Base-by-base conservation (phyloP, 345 rosid genomes). In the Melaleuca alternifolia region DNA sequence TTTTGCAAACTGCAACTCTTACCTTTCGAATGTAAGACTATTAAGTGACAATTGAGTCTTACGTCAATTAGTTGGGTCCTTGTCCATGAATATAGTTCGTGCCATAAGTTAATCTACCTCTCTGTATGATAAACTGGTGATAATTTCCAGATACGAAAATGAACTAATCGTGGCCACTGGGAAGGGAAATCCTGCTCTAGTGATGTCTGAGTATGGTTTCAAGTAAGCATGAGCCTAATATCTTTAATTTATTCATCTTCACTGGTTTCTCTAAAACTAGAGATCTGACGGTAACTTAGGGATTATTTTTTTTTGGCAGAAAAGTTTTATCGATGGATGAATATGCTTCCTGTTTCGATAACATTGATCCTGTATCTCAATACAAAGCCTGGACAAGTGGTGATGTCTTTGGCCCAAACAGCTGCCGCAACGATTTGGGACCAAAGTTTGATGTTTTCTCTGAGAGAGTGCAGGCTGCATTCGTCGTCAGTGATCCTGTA, bases 401-500 rank as follows among this genome's bases (percentile, higher is more conserved):
- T 53, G 89, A 86, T 51, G 86, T 87, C 71, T 76, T 88, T 85
- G 82, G 83, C 75, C 77, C 83, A 54, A 87, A 83, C 83, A 37
- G 86, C 54, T 76, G 13, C 61, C 52, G 21, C 0, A 56, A 89
- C 65, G 89, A 86, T 84, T 86, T 61, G 82, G 85, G 82, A 61
- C 83, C 88, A 50, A 89, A 85, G 86, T 83, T 52, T 83, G 85
- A 23, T 50, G 84, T 94, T 56, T 33, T 59, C 83, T 91, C 94
- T 46, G 88, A 90, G 16, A 93, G 90, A 91, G 97, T 94, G 87
- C 91, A 92, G 89, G 99, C 98, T 75, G 93, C 96, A 13, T 95
- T 96, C 91, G 84, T 96, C 48, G 92, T 96, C 86, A 96, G 99
- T 88, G 99, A 96, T 92, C 90, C 99, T 83, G 94, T 94, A 88